Evolutionary conservation across 208 protist species (phyloP).

Genomic region (Perkinsela sp.): DNA sequence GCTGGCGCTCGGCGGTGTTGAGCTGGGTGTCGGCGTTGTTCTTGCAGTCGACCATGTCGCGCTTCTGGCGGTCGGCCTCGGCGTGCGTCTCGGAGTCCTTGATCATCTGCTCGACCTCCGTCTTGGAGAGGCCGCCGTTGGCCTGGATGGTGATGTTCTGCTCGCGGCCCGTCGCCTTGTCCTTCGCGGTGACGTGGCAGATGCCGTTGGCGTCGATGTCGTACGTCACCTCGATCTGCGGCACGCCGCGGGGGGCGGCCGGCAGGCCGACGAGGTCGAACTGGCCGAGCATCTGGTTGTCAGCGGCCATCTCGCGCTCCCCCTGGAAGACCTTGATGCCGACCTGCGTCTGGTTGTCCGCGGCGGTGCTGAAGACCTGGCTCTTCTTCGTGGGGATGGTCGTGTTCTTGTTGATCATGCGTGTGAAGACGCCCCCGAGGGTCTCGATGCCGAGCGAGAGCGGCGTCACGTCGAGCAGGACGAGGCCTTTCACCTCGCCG

Average conservation of each 20-base stretch:
- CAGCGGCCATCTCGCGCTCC: constrained; percentile 57
- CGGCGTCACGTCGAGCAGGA: constrained; percentile 92
- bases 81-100: constrained; percentile 38
- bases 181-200: constrained; percentile 80
- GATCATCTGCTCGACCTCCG: constrained; percentile 56
- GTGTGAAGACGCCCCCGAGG: constrained; percentile 83
- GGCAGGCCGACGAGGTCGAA: constrained; percentile 75
- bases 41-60: constrained; percentile 28
- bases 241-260: constrained; percentile 47
- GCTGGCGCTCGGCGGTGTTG: constrained; percentile 24
- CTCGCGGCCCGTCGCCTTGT: constrained; percentile 78
- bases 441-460: constrained; percentile 92
- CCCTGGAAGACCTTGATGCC: constrained; percentile 75
- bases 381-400: constrained; percentile 87
- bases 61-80: constrained; percentile 29
- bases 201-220: too few species aligned
- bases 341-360: constrained; percentile 39
- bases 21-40: constrained; percentile 48
- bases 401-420: constrained; percentile 90
- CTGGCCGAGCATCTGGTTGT: constrained; percentile 80
- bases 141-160: constrained; percentile 83
- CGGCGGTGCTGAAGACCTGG: constrained; percentile 63
- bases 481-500: constrained; percentile 66
- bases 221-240: constrained; percentile 88
- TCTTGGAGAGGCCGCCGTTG: constrained; percentile 29